These are phyloP conservation scores for Ophiocytium majus DNA, from an alignment of 352 stramenopile genomes.

Conservation along the genomic window DNA sequence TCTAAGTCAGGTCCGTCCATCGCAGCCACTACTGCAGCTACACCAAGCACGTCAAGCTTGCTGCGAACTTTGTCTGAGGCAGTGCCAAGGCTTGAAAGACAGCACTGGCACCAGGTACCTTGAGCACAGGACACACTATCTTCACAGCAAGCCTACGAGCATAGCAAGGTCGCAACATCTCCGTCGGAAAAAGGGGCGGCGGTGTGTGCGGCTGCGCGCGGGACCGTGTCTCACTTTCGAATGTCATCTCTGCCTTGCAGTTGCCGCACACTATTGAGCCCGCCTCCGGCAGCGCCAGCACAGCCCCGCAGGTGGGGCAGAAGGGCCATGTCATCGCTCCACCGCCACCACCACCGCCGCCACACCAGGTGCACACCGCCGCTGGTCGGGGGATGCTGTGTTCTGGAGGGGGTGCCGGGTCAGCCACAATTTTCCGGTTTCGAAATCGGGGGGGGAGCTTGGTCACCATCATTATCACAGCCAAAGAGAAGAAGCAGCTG, in stretches of 20 bases:
- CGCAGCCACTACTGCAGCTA: no score
- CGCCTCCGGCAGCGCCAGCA: constrained; percentile 37
- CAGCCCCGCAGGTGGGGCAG: constrained; percentile 39
- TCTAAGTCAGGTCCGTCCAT: no score
- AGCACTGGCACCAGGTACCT: background rate
- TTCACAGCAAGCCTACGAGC: background rate
- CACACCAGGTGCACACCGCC: background rate
- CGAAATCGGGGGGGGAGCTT: no score
- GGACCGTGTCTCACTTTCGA: constrained; percentile 37
- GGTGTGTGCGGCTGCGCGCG: no score
- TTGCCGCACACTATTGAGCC: constrained; percentile 39
- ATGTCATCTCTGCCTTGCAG: constrained; percentile 33
- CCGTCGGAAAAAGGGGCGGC: no score
- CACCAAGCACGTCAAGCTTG: background rate
- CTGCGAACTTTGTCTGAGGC: background rate
- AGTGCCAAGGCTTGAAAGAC: background rate
- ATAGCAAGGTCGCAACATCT: constrained; percentile 8
- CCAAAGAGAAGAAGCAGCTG: background rate
- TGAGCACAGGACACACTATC: background rate
- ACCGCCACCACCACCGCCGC: background rate
- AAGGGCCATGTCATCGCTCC: constrained; percentile 44
- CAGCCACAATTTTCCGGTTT: no score
- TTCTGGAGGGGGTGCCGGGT: no score
- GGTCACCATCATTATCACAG: no score
- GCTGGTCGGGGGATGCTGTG: background rate